Evolutionary conservation across 2,329 filamentous ascomycete species (phyloP).

Genomic region (Hypoxylon sp.): DNA sequence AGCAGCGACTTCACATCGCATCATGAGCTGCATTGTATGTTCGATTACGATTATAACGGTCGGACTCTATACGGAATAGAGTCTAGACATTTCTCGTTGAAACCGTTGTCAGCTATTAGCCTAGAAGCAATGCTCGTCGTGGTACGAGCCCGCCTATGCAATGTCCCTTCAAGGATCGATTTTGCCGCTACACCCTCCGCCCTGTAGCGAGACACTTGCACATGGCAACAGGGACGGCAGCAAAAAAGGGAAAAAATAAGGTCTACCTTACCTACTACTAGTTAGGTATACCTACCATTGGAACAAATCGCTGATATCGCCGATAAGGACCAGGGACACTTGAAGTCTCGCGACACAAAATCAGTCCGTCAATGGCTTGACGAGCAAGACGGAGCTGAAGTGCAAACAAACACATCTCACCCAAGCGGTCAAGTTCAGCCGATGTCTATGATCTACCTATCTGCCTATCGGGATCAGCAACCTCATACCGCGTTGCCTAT

Average conservation of each 20-base stretch:
- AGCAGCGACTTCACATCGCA: constrained; percentile 18
- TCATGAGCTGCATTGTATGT: constrained; percentile 28
- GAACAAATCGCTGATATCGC: constrained; percentile 14
- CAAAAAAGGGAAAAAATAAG: constrained; percentile 13
- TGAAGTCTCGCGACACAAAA: neutral
- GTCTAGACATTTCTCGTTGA: constrained; percentile 23
- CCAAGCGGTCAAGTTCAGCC: constrained; percentile 4
- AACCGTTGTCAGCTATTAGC: constrained; percentile 29
- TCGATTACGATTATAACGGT: constrained; percentile 19
- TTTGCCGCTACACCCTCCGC: constrained; percentile 46
- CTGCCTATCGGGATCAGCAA: constrained; percentile 19
- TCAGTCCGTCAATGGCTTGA: constrained; percentile 19
- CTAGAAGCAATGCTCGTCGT: constrained; percentile 31
- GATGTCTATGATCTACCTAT: constrained; percentile 27
- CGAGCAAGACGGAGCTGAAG: constrained; percentile 1
- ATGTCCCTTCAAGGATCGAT: constrained; percentile 36
- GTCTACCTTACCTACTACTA: constrained; percentile 22
- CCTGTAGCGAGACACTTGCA: constrained; percentile 50
- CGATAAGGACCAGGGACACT: constrained; percentile 5
- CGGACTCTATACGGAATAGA: constrained; percentile 23
- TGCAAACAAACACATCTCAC: constrained; percentile 11
- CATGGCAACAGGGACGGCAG: constrained; percentile 50
- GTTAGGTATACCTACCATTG: neutral
- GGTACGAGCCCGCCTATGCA: constrained; percentile 35
- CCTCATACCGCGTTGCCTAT: constrained; percentile 27